A percentile compares a stretch with the other conserved stretches of the same genome.
Evolutionary conservation across 176 grass and related monocot species (phyloP).

Genomic region (Oryza brachyantha): DNA sequence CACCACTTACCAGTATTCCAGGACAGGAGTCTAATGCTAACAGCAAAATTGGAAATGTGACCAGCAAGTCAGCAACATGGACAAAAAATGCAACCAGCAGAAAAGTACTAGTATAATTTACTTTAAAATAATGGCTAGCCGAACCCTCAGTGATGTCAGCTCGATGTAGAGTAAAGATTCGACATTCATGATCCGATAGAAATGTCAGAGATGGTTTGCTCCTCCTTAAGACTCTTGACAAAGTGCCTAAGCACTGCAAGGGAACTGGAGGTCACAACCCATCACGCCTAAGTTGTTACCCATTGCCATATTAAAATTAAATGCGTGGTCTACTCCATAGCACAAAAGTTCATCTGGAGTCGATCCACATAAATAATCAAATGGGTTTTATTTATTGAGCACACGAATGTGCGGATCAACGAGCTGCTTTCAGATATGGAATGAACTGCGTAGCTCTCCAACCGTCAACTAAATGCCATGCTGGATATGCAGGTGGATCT

Average conservation of each 20-base stretch:
- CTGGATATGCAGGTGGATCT: background rate
- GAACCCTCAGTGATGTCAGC: background rate
- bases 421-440: constrained; percentile 24
- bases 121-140: background rate
- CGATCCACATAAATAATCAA: background rate
- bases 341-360: constrained; percentile 14
- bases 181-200: background rate
- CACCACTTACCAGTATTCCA: too few relatives aligned
- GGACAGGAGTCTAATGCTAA: too few relatives aligned
- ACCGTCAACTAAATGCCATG: background rate
- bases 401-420: constrained; percentile 22
- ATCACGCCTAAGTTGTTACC: background rate
- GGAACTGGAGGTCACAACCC: constrained; percentile 31
- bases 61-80: background rate
- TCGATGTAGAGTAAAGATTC: background rate
- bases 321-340: constrained; percentile 10
- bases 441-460: constrained; percentile 27
- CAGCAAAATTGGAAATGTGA: background rate
- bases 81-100: background rate
- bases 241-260: constrained; percentile 14
- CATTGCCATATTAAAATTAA: background rate
- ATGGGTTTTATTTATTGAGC: constrained; percentile 19
- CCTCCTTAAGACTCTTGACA: constrained; percentile 20
- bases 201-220: constrained; percentile 5
- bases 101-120: background rate